Evolutionary conservation across 176 grass and related monocot genomes (phyloP), one percentile per base, ranked within the genome.

Genomic region (Elymus sibiricus): DNA sequence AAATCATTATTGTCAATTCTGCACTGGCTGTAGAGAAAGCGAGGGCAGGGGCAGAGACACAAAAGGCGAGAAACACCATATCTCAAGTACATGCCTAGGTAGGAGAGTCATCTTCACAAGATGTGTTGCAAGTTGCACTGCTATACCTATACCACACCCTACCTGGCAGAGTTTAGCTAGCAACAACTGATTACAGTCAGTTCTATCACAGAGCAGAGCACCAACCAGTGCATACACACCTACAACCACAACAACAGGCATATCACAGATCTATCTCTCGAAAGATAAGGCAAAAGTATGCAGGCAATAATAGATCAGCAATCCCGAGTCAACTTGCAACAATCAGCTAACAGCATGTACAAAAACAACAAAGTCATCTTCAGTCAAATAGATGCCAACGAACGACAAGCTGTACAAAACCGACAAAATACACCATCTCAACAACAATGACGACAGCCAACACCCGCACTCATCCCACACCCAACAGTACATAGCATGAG

Each of bases 391-490:
- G 53, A 58, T 22, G 17, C 53, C 53, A 8, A 22, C 0, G 53
- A 9, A 58, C 53, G 53, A 58, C 53, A 58, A 58, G 19, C 53
- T 58, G 53, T 58, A 58, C 53, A 58, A 58, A 58, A 58, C 53
- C 53, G 7, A 53, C 49, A 19, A 53, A 53, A 53, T 53, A 53
- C 49, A 53, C 49, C 16, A 53, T 53, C 49, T 19, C 49, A 22
- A 58, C 53, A 58, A 58, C 53, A 58, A 53, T 1, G 19, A 56
- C 53, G 0, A 56, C 53, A 58, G 22, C 19, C 53, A 58, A 58
- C 16, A 11, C 81, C 59, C 88, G 60, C 82, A 80, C 53, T 1
- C 53, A 58, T 58, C 53, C 53, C 19, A 76, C 82, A 68, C 35
- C 62, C 0, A 7, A 22, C 53, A 0, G 53, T 9, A 58, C 21